phyloP scores from a whole-genome alignment of 495 filamentous ascomycete genomes.

The Lasiosphaeris hirsuta region DNA sequence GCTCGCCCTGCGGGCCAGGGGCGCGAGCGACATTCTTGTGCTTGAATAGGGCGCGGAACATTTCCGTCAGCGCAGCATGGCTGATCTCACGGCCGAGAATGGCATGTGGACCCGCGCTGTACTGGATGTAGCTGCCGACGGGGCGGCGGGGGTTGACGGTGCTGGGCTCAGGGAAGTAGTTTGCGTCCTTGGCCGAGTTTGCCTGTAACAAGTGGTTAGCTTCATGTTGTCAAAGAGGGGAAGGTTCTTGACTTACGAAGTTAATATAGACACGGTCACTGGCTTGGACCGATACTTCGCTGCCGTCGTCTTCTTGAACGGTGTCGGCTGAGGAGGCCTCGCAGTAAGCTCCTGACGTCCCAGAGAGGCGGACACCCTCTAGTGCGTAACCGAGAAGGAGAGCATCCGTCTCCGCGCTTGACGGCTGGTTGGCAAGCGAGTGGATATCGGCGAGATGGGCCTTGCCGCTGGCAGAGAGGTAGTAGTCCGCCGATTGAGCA shows the following conservation, averaged over 20 bases:
- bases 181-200: constrained; percentile 56
- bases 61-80: constrained; percentile 61
- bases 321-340: constrained; percentile 43
- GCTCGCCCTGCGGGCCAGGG: constrained; percentile 61
- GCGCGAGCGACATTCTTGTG: constrained; percentile 65
- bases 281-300: constrained; percentile 37
- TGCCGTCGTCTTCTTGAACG: constrained; percentile 50
- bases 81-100: constrained; percentile 61
- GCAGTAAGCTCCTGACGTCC: constrained; percentile 48
- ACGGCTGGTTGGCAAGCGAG: constrained; percentile 41
- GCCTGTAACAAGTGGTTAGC: constrained; percentile 49
- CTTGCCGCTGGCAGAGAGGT: constrained; percentile 55
- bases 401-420: constrained; percentile 32
- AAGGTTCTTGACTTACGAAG: constrained; percentile 51
- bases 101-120: constrained; percentile 58
- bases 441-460: constrained; percentile 58
- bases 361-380: constrained; percentile 50
- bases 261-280: constrained; percentile 46
- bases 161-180: constrained; percentile 65
- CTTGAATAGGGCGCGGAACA: constrained; percentile 65
- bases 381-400: constrained; percentile 51
- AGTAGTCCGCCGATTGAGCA: constrained; percentile 77
- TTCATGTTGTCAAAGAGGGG: background rate
- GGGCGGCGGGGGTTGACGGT: constrained; percentile 65
- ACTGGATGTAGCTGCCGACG: constrained; percentile 64